Conservation (phyloP, 371 early-diverging fungal genomes). For the Blakeslea trispora region DNA sequence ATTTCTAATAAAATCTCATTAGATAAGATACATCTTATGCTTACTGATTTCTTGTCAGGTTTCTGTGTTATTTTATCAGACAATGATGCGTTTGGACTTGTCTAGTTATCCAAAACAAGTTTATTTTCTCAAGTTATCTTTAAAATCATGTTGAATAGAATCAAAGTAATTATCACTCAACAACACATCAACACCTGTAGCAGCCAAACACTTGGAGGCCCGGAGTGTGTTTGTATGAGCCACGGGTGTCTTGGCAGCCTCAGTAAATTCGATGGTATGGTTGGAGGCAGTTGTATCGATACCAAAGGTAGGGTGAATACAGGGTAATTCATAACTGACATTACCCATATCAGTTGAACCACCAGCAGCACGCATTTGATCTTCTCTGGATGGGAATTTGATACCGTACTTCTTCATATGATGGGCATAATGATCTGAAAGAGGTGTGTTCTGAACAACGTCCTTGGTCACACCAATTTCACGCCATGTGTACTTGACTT, state of each 20-base stretch:
- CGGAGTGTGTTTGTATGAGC: conserved; percentile 65
- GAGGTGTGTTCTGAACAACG: conserved; percentile 54
- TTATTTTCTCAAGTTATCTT: conserved; percentile 3
- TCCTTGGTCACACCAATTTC: conserved; percentile 44
- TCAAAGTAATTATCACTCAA: conserved; percentile 21
- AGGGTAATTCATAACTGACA: conserved; percentile 55
- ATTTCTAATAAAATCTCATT: no score
- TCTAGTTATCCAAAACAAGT: no score
- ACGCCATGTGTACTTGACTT: conserved; percentile 61
- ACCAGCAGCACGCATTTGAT: conserved; percentile 40
- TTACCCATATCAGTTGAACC: conserved; percentile 84
- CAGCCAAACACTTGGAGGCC: conserved; percentile 29
- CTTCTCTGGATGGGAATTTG: conserved; percentile 35
- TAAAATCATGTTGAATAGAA: conserved; percentile 22
- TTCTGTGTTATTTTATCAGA: no score
- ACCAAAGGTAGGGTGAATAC: conserved; percentile 49
- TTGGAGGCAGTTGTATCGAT: conserved; percentile 52
- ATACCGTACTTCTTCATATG: conserved; percentile 57
- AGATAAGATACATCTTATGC: no score
- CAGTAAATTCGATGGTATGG: conserved; percentile 70
- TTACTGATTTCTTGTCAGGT: no score
- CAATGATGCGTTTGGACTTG: no score
- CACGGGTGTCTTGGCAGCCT: conserved; percentile 53
- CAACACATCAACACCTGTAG: conserved; percentile 28
- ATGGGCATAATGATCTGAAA: conserved; percentile 60